Conservation (phyloP, 2,329 filamentous ascomycete genomes). For the Apiospora aurea region DNA sequence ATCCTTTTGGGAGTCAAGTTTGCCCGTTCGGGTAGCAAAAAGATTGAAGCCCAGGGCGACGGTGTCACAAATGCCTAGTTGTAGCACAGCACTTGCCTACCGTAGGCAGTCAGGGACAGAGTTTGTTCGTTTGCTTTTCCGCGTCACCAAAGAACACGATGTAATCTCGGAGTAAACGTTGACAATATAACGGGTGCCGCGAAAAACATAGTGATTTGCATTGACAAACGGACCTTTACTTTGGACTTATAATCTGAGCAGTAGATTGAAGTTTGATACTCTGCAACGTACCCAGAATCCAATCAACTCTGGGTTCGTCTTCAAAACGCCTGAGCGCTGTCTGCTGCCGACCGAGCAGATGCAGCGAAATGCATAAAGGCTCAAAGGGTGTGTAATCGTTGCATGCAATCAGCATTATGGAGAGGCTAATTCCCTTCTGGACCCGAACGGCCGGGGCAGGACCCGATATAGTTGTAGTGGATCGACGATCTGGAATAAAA, state of each 20-base stretch:
- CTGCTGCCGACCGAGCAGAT: background rate
- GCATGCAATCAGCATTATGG: conserved; percentile 3
- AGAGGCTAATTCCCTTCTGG: conserved; percentile 9
- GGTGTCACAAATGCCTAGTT: background rate
- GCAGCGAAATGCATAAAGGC: background rate
- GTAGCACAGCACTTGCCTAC: background rate
- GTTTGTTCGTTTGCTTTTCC: conserved; percentile 5
- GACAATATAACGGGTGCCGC: background rate
- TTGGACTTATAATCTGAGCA: background rate
- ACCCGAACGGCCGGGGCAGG: conserved; percentile 16
- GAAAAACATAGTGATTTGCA: conserved; percentile 13
- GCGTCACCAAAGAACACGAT: conserved; percentile 12
- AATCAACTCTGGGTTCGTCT: background rate
- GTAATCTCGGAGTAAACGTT: conserved; percentile 12
- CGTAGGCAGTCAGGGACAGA: background rate
- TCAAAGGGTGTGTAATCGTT: background rate
- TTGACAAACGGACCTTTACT: background rate
- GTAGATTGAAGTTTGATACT: background rate
- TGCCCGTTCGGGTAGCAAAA: conserved; percentile 12
- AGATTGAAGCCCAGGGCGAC: conserved; percentile 13
- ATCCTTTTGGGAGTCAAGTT: conserved; percentile 4
- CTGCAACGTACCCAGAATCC: background rate
- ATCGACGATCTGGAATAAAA: conserved; percentile 21
- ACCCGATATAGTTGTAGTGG: conserved; percentile 17
- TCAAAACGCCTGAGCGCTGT: background rate